Conservation (phyloP, 1,284 basidiomycete species). For the Cryptococcus depauperatus region DNA sequence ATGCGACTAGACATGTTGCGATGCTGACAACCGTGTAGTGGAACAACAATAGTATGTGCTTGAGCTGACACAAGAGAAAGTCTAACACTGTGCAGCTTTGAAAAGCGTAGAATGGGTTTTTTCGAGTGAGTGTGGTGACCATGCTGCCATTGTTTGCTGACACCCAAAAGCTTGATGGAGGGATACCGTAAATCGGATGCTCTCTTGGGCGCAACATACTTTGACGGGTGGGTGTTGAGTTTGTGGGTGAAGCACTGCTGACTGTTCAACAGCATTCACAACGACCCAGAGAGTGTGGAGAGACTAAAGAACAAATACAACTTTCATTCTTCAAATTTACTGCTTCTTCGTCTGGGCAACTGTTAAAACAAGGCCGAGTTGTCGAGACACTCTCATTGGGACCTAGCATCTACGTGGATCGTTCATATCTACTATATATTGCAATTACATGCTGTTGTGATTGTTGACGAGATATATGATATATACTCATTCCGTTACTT, state of each 20-base stretch:
- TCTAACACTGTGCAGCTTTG: slow-evolving; percentile 20
- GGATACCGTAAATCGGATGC: slow-evolving; percentile 40
- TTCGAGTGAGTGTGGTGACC: slow-evolving; percentile 23
- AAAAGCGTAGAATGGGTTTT: slow-evolving; percentile 38
- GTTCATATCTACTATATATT: too few species aligned
- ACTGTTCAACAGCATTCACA: slow-evolving; percentile 24
- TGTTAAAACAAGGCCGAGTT: too few species aligned
- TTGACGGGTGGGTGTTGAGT: slow-evolving; percentile 16
- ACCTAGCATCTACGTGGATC: too few species aligned
- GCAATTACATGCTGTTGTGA: too few species aligned
- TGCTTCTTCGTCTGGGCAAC: slow-evolving; percentile 24
- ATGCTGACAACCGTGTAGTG: slow-evolving; percentile 27
- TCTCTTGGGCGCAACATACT: slow-evolving; percentile 24
- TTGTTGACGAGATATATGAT: too few species aligned
- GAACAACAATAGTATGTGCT: slow-evolving; percentile 40
- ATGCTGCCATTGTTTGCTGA: background rate
- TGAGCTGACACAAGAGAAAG: background rate
- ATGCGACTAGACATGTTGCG: background rate
- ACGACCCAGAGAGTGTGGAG: slow-evolving; percentile 32
- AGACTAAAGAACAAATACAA: slow-evolving; percentile 33
- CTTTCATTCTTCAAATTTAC: slow-evolving; percentile 29
- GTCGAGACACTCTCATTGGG: too few species aligned
- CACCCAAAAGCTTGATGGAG: slow-evolving; percentile 25
- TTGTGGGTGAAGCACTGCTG: background rate
- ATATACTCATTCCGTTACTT: too few species aligned